These are phyloP conservation scores for Pythium insidiosum DNA, from an alignment of 352 stramenopile species.

Conservation along the genomic window DNA sequence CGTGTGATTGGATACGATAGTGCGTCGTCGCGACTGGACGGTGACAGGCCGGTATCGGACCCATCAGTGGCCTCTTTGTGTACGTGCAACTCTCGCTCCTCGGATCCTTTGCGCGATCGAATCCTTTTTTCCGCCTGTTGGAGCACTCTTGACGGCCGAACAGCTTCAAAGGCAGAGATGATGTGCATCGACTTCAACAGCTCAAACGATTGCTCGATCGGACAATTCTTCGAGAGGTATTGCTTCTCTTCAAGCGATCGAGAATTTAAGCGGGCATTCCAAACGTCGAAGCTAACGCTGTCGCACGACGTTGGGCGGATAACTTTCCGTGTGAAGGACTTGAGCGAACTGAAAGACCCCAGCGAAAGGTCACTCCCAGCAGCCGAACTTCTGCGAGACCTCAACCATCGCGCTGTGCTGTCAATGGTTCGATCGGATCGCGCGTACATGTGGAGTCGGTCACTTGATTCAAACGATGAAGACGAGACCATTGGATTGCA, in stretches of 20 bases:
- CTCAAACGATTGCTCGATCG: slow-evolving; percentile 74
- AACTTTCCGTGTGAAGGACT: slow-evolving; percentile 60
- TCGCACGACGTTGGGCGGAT: slow-evolving; percentile 75
- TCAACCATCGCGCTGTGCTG: slow-evolving; percentile 52
- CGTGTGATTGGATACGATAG: slow-evolving; percentile 27
- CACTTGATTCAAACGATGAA: slow-evolving; percentile 19
- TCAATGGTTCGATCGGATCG: slow-evolving; percentile 51
- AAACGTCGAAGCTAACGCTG: slow-evolving; percentile 73
- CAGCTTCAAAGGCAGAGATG: slow-evolving; percentile 77
- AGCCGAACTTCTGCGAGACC: slow-evolving; percentile 47
- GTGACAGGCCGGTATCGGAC: background rate
- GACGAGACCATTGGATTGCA: slow-evolving; percentile 27
- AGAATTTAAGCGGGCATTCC: slow-evolving; percentile 76
- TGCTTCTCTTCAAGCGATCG: slow-evolving; percentile 62
- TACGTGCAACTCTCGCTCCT: slow-evolving; percentile 55
- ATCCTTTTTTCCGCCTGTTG: slow-evolving; percentile 84
- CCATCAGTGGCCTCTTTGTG: slow-evolving; percentile 25
- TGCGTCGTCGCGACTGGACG: slow-evolving; percentile 7
- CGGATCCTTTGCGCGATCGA: slow-evolving; percentile 43
- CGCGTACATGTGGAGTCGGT: slow-evolving; percentile 62
- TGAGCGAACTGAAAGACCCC: slow-evolving; percentile 59
- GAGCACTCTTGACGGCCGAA: slow-evolving; percentile 69
- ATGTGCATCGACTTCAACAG: slow-evolving; percentile 88
- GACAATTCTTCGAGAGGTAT: slow-evolving; percentile 74
- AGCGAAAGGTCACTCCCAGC: slow-evolving; percentile 39